phyloP scores from a whole-genome alignment of 441 rosid genomes.

The Heliophila coronopifolia region DNA sequence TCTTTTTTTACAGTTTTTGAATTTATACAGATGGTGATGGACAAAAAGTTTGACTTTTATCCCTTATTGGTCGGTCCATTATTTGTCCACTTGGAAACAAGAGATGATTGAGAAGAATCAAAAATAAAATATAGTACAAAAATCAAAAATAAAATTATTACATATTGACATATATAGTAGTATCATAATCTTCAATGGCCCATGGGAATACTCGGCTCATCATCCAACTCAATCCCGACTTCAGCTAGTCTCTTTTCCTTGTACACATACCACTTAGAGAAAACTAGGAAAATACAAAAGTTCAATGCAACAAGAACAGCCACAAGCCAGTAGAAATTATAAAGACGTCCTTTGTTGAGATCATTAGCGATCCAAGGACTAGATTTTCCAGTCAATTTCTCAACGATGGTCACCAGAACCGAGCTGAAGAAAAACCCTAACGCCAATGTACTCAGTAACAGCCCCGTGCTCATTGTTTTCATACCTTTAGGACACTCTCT shows the following conservation, averaged over 20 bases:
- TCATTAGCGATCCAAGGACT: conserved; percentile 75
- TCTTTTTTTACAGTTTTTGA: conserved; percentile 22
- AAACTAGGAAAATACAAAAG: conserved; percentile 40
- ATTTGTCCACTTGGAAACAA: conserved; percentile 25
- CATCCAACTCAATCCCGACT: conserved; percentile 63
- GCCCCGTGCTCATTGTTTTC: conserved; percentile 91
- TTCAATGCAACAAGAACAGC: conserved; percentile 55
- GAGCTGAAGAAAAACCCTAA: conserved; percentile 80
- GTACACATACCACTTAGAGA: conserved; percentile 77
- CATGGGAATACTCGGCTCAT: conserved; percentile 33
- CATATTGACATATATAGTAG: conserved; percentile 19
- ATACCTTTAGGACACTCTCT: conserved; percentile 91
- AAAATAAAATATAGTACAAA: conserved; percentile 23
- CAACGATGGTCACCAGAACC: conserved; percentile 56
- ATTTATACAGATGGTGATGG: conserved; percentile 20
- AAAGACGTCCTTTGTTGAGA: conserved; percentile 63
- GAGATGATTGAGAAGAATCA: conserved; percentile 16
- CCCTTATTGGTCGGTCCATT: conserved; percentile 27
- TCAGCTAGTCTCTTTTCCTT: conserved; percentile 71
- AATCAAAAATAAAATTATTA: conserved; percentile 18
- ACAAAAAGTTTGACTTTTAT: conserved; percentile 16
- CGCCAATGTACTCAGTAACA: conserved; percentile 74
- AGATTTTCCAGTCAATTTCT: conserved; percentile 39
- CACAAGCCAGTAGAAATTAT: conserved; percentile 77
- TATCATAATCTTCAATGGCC: conserved; percentile 35